These are phyloP conservation scores for Amanita pallidorosea DNA, from an alignment of 768 basidiomycete species.

Conservation along the genomic window DNA sequence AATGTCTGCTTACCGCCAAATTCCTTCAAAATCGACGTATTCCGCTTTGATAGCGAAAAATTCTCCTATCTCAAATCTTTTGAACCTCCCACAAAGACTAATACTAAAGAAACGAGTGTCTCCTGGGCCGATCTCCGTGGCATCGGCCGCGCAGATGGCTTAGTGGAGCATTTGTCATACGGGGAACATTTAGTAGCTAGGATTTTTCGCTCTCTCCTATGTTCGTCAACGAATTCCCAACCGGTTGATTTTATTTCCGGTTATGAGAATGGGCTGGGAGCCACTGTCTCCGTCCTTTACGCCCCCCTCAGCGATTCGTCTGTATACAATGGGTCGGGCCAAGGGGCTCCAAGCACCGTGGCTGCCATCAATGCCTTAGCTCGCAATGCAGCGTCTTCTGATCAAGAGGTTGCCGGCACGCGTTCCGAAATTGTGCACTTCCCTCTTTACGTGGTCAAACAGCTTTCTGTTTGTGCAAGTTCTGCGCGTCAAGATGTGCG, in stretches of 20 bases:
- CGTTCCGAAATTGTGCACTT: too few relatives aligned
- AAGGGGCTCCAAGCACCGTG: not conserved
- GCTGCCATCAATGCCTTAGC: not conserved
- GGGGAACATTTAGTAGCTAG: too few relatives aligned
- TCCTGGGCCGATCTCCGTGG: not conserved
- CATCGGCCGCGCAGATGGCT: not conserved
- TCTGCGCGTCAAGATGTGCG: not conserved
- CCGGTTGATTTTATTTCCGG: not conserved
- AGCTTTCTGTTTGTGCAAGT: not conserved
- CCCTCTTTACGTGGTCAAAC: too few relatives aligned
- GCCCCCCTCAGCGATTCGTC: not conserved
- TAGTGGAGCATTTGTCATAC: too few relatives aligned
- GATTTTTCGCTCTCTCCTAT: too few relatives aligned
- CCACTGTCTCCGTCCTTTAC: not conserved
- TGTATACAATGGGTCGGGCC: not conserved
- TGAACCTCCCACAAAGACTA: too few relatives aligned
- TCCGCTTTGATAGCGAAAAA: not conserved
- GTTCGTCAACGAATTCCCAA: not conserved
- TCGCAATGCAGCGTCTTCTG: too few relatives aligned
- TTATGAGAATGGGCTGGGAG: not conserved
- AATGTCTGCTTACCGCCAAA: too few relatives aligned
- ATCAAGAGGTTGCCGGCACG: too few relatives aligned
- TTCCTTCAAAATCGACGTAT: too few relatives aligned
- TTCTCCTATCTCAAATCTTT: not conserved
- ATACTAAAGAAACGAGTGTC: too few relatives aligned